Evolutionary conservation across 164 flowering plant genomes (phyloP), one percentile per base, ranked within the genome.

Genomic region (Nymphaea colorata): DNA sequence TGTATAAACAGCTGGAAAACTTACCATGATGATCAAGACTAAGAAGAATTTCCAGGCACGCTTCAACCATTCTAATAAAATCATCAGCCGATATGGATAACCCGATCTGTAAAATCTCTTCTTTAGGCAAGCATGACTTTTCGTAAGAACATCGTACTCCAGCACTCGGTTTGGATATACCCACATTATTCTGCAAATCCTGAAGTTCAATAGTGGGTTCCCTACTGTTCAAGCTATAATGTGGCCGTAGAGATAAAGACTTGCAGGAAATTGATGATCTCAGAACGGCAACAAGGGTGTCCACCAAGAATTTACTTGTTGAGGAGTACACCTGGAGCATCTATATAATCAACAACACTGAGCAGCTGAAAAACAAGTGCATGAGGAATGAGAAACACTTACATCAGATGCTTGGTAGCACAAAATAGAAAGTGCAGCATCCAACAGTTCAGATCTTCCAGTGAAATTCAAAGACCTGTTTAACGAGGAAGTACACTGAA

Each of bases 391-490:
- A 44, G 43, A 25, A 64, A 25, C 6, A 70, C 70, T 17, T 51
- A 83, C 89, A 79, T 83, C 82, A 2, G 94, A 84, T 16, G 87
- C 79, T 43, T 75, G 81, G 85, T 84, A 85, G 79, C 89, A 77
- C 85, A 88, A 77, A 68, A 83, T 79, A 16, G 94, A 86, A 10
- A 90, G 82, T 4, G 87, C 89, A 11, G 92, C 72, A 73, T 87
- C 87, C 78, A 88, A 77, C 80, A 88, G 78, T 79, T 79, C 76
- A 16, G 44, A 8, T 42, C 66, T 47, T 5, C 72, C 75, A 43
- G 59, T 71, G 68, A 74, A 76, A 73, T 86, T 85, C 63, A 89
- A 82, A 41, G 88, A 79, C 44, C 71, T 79, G 70, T 76, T 80
- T 25, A 89, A 77, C 61, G 77, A 75, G 11, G 87, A 80, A 59